phyloP scores from a whole-genome alignment of 2,329 filamentous ascomycete species.

The Aspergillus puulaauensis region DNA sequence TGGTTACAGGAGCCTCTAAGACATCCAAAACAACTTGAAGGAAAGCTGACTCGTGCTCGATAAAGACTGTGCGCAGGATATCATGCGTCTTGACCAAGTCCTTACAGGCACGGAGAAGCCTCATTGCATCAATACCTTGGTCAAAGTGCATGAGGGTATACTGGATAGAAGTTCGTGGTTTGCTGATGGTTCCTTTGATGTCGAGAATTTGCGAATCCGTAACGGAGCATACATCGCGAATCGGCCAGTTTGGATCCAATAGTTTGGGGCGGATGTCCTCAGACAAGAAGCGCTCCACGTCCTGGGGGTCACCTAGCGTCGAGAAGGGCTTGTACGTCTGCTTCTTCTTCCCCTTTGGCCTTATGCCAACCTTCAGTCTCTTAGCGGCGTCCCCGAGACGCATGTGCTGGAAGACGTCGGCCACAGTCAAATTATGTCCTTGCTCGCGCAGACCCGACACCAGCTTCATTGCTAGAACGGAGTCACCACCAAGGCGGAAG shows the following conservation, averaged over 20 bases:
- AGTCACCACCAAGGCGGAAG: constrained; percentile 62
- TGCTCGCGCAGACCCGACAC: constrained; percentile 47
- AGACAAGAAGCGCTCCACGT: constrained; percentile 45
- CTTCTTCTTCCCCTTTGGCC: constrained; percentile 14
- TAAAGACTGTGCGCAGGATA: constrained; percentile 64
- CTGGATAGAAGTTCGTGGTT: constrained; percentile 61
- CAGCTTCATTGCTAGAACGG: constrained; percentile 59
- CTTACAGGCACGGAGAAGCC: constrained; percentile 41
- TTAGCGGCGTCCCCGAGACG: constrained; percentile 55
- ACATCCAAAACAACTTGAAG: constrained; percentile 57
- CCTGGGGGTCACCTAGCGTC: constrained; percentile 37
- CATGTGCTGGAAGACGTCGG: constrained; percentile 50
- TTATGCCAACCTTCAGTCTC: constrained; percentile 42
- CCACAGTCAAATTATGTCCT: constrained; percentile 47
- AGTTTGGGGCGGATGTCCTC: constrained; percentile 51
- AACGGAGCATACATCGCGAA: constrained; percentile 58
- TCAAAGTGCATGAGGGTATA: constrained; percentile 64
- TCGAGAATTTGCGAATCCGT: constrained; percentile 61
- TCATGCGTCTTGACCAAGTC: constrained; percentile 59
- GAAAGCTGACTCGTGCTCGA: constrained; percentile 49
- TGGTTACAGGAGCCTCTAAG: constrained; percentile 46
- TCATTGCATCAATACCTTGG: constrained; percentile 45
- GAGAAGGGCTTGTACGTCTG: constrained; percentile 51
- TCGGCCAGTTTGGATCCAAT: constrained; percentile 46
- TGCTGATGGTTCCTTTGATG: constrained; percentile 56